These are phyloP conservation scores for Diutina siamensis DNA, from an alignment of 1,139 yeast species.

Conservation along the genomic window DNA sequence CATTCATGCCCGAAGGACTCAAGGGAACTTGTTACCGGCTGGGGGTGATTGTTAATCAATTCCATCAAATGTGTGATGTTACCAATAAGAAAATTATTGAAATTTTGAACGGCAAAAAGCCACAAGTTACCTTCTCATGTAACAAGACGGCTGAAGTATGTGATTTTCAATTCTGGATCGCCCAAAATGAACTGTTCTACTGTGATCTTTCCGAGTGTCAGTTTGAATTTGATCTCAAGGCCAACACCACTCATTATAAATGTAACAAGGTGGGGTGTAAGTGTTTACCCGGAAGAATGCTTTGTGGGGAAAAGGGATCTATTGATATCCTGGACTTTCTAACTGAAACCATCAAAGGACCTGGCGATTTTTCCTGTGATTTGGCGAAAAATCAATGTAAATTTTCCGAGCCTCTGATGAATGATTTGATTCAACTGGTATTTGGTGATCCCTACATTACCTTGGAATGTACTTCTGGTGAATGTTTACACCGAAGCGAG, in stretches of 20 bases:
- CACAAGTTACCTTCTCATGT: slow-evolving; percentile 90
- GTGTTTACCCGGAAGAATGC: slow-evolving; percentile 85
- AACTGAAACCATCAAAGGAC: slow-evolving; percentile 82
- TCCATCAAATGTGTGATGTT: slow-evolving; percentile 90
- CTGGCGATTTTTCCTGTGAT: slow-evolving; percentile 85
- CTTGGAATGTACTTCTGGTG: slow-evolving; percentile 71
- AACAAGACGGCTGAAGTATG: slow-evolving; percentile 55
- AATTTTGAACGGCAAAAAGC: slow-evolving; percentile 66
- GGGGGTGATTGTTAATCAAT: slow-evolving; percentile 73
- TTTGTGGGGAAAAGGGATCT: slow-evolving; percentile 90
- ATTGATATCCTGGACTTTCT: slow-evolving; percentile 90
- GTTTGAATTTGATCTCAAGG: slow-evolving; percentile 50
- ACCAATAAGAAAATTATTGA: slow-evolving; percentile 78
- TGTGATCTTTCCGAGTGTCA: slow-evolving; percentile 71
- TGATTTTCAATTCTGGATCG: slow-evolving; percentile 95
- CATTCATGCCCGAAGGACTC: slow-evolving; percentile 80
- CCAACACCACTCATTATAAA: slow-evolving; percentile 62
- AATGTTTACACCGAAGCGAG: slow-evolving; percentile 84
- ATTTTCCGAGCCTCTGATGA: slow-evolving; percentile 94
- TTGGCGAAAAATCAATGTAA: slow-evolving; percentile 47
- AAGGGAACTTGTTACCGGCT: slow-evolving; percentile 82
- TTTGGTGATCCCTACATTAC: slow-evolving; percentile 90
- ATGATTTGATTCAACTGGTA: slow-evolving; percentile 75
- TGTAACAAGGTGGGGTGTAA: slow-evolving; percentile 72
- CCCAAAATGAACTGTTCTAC: slow-evolving; percentile 75